Evolutionary conservation across 1,284 basidiomycete species (phyloP).

Genomic region (Trichosporon ovoides): DNA sequence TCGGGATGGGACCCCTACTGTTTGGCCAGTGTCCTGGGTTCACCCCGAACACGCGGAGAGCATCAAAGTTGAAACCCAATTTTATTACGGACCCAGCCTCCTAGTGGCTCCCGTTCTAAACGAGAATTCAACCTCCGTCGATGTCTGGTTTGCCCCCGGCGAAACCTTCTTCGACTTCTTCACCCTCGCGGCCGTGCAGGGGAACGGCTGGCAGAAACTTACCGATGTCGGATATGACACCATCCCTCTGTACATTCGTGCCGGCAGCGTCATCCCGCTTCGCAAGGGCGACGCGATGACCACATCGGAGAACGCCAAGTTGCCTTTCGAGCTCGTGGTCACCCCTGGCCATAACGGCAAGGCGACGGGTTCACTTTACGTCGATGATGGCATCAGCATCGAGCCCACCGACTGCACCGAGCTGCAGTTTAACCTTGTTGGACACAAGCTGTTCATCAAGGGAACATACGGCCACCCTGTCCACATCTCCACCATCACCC

Average conservation of each 20-base stretch:
- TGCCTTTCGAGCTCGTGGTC: slow-evolving; percentile 57
- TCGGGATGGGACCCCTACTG: slow-evolving; percentile 52
- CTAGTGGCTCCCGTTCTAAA: slow-evolving; percentile 67
- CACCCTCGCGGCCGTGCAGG: slow-evolving; percentile 56
- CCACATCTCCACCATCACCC: slow-evolving; percentile 12
- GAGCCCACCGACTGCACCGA: slow-evolving; percentile 52
- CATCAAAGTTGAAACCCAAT: slow-evolving; percentile 62
- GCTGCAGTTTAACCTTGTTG: slow-evolving; percentile 52
- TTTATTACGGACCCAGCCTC: slow-evolving; percentile 62
- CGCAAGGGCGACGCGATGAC: slow-evolving; percentile 59
- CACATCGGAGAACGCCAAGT: slow-evolving; percentile 55
- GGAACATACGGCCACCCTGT: slow-evolving; percentile 55
- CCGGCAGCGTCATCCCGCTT: slow-evolving; percentile 57
- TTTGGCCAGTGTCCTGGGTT: slow-evolving; percentile 64
- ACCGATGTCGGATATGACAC: slow-evolving; percentile 51
- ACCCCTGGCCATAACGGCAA: slow-evolving; percentile 52
- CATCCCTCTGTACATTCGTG: slow-evolving; percentile 64
- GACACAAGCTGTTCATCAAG: slow-evolving; percentile 50
- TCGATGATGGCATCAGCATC: slow-evolving; percentile 59
- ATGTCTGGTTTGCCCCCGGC: slow-evolving; percentile 49
- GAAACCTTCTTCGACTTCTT: slow-evolving; percentile 66
- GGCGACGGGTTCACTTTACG: slow-evolving; percentile 57
- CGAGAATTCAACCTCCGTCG: slow-evolving; percentile 58
- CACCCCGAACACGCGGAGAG: slow-evolving; percentile 66
- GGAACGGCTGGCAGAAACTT: slow-evolving; percentile 29